Conservation (phyloP, 2,329 filamentous ascomycete genomes). For the Neoascochyta sp. region DNA sequence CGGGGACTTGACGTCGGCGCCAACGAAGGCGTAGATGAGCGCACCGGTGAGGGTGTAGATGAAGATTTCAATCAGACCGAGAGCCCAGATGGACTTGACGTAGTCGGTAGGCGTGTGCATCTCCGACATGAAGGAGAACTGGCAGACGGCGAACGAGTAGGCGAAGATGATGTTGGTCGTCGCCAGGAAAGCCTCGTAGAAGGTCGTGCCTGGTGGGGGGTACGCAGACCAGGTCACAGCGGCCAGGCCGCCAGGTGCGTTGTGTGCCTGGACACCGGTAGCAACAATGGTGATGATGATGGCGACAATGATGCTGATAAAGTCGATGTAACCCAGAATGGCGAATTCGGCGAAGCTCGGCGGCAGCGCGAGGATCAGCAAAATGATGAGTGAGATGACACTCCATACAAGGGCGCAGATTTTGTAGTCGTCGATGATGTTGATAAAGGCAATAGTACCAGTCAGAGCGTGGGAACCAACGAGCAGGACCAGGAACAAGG, state of each 20-base stretch:
- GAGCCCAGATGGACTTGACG: slow-evolving; percentile 53
- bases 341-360: slow-evolving; percentile 62
- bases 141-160: slow-evolving; percentile 59
- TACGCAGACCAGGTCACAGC: slow-evolving; percentile 33
- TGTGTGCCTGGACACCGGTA: slow-evolving; percentile 48
- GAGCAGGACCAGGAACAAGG: slow-evolving; percentile 50
- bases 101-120: slow-evolving; percentile 61
- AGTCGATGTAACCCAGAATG: slow-evolving; percentile 54
- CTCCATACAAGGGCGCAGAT: slow-evolving; percentile 65
- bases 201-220: slow-evolving; percentile 48
- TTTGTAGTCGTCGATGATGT: slow-evolving; percentile 55
- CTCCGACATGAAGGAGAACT: slow-evolving; percentile 67
- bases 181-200: slow-evolving; percentile 58
- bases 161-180: slow-evolving; percentile 31
- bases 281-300: slow-evolving; percentile 67
- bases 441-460: slow-evolving; percentile 64
- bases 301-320: slow-evolving; percentile 61
- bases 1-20: slow-evolving; percentile 58
- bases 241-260: slow-evolving; percentile 29
- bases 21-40: slow-evolving; percentile 67
- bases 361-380: slow-evolving; percentile 58
- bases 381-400: slow-evolving; percentile 57
- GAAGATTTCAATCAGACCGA: slow-evolving; percentile 55
- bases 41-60: slow-evolving; percentile 67
- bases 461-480: slow-evolving; percentile 69